Percentiles rank a stretch among this genome's conserved stretches.
phyloP scores from a whole-genome alignment of 2,329 filamentous ascomycete species.

The Arthrocladium fulminans region DNA sequence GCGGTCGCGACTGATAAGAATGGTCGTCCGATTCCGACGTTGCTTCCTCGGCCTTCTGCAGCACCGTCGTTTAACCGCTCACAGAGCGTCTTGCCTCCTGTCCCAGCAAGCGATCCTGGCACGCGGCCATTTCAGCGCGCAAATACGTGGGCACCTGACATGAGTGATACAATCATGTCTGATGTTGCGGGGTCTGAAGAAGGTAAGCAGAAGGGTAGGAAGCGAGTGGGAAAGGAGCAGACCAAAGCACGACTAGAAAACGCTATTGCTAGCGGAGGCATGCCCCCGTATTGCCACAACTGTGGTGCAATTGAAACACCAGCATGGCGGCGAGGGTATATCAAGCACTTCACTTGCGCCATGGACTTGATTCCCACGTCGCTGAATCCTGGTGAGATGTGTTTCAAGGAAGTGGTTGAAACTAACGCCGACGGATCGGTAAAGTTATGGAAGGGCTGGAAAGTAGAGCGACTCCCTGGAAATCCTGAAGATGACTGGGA shows the following conservation, averaged over 20 bases:
- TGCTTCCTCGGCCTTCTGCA: conserved; percentile 17
- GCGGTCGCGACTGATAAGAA: neutral
- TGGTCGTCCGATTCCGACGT: conserved; percentile 4
- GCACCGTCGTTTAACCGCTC: neutral
- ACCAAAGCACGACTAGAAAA: conserved; percentile 48
- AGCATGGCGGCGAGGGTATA: conserved; percentile 89
- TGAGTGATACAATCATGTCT: conserved; percentile 37
- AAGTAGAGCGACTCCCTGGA: conserved; percentile 63
- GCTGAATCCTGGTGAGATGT: conserved; percentile 62
- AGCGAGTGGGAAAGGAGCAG: conserved; percentile 57
- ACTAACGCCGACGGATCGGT: conserved; percentile 55
- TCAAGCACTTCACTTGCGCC: conserved; percentile 61
- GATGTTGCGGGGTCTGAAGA: conserved; percentile 29
- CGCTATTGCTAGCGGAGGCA: conserved; percentile 65
- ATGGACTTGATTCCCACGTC: conserved; percentile 64
- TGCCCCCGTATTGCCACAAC: conserved; percentile 82
- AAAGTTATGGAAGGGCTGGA: conserved; percentile 61
- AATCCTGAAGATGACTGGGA: conserved; percentile 60
- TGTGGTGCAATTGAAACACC: conserved; percentile 94
- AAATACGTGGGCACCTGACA: conserved; percentile 36
- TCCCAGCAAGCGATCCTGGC: conserved; percentile 46
- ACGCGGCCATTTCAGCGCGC: conserved; percentile 35
- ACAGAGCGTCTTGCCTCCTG: conserved; percentile 18
- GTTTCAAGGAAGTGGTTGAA: conserved; percentile 61
- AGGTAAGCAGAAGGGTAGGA: conserved; percentile 43